Evolutionary conservation across 306 rosid genomes (phyloP).

Genomic region (Myrica gale): DNA sequence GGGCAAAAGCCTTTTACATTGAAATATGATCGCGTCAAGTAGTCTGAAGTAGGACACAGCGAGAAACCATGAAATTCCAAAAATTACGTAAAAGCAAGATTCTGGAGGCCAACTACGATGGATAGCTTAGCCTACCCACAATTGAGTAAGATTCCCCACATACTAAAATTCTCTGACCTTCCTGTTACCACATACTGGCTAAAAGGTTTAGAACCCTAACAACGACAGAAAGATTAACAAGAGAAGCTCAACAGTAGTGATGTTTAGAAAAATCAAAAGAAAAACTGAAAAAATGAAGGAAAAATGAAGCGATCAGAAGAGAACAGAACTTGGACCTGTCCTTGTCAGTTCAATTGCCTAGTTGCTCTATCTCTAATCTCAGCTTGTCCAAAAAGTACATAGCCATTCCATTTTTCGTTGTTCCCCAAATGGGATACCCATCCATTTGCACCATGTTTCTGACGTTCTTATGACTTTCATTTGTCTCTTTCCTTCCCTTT

Average conservation of each 20-base stretch:
- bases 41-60: background rate
- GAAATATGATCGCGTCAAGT: background rate
- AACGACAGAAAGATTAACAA: background rate
- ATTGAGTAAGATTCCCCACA: too few relatives aligned
- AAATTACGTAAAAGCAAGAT: background rate
- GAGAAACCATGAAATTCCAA: background rate
- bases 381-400: background rate
- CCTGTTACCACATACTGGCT: background rate
- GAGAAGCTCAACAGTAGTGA: background rate
- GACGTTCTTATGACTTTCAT: background rate
- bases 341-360: constrained; percentile 1
- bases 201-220: background rate
- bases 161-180: background rate
- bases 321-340: background rate
- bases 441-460: background rate
- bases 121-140: background rate
- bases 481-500: background rate
- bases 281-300: background rate
- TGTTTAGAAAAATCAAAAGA: background rate
- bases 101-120: background rate
- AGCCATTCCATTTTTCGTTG: background rate
- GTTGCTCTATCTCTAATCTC: background rate
- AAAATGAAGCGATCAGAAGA: background rate
- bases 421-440: background rate
- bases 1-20: too few relatives aligned